phyloP scores from a whole-genome alignment of 75 land plant genomes.

The Sequoia sempervirens region DNA sequence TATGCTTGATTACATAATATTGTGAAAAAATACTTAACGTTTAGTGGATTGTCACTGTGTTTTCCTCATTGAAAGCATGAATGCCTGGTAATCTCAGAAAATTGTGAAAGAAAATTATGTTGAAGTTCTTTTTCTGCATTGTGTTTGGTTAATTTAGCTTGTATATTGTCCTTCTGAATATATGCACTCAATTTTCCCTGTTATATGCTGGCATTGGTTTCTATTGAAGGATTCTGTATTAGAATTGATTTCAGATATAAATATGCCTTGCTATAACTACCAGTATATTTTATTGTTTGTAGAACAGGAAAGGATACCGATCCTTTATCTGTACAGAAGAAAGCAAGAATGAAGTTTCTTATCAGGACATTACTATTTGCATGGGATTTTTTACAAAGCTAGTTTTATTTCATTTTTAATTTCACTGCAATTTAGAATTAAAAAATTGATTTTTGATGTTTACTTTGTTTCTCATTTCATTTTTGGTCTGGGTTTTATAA shows the following conservation, averaged over 20 bases:
- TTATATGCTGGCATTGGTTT: not conserved
- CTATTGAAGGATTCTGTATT: not conserved
- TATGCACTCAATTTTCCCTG: not conserved
- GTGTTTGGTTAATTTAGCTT: no score
- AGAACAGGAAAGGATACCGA: not conserved
- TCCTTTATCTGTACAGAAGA: not conserved
- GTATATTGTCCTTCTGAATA: not conserved
- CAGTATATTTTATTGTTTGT: not conserved
- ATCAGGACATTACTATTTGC: not conserved
- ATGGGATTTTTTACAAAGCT: not conserved
- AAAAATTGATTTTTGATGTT: no score
- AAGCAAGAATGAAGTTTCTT: not conserved
- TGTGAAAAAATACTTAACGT: no score
- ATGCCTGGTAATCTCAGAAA: no score
- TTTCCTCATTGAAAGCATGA: no score
- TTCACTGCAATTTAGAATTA: not conserved
- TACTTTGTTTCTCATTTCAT: not conserved
- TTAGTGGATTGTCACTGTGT: no score
- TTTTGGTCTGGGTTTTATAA: not conserved
- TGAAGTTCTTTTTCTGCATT: no score
- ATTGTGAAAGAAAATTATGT: no score
- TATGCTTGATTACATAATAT: no score
- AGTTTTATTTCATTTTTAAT: no score
- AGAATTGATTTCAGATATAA: not conserved
- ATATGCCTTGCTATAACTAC: not conserved